Percentiles rank a stretch among this genome's conserved stretches.
Conservation (phyloP, 2,329 filamentous ascomycete genomes). For the Colletotrichum karsti region DNA sequence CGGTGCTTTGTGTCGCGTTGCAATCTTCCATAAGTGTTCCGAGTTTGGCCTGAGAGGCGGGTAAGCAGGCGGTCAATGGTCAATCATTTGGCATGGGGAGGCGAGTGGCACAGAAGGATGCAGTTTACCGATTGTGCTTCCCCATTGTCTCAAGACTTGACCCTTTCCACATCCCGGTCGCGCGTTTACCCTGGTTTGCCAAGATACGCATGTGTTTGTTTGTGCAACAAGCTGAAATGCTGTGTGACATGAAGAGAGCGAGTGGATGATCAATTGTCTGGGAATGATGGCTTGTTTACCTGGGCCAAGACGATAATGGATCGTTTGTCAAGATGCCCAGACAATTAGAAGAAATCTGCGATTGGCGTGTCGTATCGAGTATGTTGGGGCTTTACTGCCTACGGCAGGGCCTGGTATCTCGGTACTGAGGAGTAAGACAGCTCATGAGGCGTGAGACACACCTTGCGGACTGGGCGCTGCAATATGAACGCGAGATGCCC, state of each 20-base stretch:
- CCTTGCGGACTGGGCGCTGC: background rate
- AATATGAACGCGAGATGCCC: background rate
- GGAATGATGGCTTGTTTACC: background rate
- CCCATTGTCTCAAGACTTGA: background rate
- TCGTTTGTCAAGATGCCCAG: background rate
- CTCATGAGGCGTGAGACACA: background rate
- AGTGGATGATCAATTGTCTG: background rate
- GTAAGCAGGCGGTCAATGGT: too few species aligned
- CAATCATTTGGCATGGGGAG: background rate
- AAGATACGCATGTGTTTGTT: background rate
- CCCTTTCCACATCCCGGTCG: background rate
- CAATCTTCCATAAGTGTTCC: background rate
- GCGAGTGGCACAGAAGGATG: background rate
- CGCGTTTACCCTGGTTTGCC: background rate
- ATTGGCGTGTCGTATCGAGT: background rate
- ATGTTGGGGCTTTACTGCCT: background rate
- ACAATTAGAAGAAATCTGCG: background rate
- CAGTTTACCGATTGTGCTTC: conserved; percentile 2
- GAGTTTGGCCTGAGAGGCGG: background rate
- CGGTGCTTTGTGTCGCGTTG: background rate
- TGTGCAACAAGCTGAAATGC: background rate
- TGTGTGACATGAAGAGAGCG: background rate
- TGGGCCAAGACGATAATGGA: background rate
- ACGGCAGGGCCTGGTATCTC: background rate
- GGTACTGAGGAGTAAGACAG: background rate